Conservation (phyloP, 1,284 basidiomycete genomes). For the Phellopilus nigrolimitatus region DNA sequence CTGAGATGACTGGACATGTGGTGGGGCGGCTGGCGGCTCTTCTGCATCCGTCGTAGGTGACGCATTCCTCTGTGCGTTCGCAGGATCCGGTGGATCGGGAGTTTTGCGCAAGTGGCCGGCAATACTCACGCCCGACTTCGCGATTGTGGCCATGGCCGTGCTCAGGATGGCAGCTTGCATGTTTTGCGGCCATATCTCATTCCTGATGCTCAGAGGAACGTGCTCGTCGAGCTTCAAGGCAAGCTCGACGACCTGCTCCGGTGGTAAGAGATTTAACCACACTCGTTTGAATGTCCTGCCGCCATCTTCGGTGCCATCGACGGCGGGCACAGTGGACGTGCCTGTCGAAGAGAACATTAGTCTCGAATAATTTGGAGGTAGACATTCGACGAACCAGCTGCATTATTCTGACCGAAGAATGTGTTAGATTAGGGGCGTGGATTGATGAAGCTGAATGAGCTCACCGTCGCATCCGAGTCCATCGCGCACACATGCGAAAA, state of each 20-base stretch:
- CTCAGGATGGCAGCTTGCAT: conserved; percentile 13
- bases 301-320: conserved; percentile 1
- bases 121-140: not conserved
- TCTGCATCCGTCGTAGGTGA: conserved; percentile 1
- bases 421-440: not conserved
- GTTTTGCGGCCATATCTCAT: conserved; percentile 16
- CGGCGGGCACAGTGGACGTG: not conserved
- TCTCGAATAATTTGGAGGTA: no score
- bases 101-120: not conserved
- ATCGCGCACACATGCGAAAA: no score
- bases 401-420: not conserved
- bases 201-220: not conserved
- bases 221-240: conserved; percentile 17
- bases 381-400: not conserved
- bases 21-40: not conserved
- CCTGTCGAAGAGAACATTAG: not conserved
- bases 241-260: conserved; percentile 15
- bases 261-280: conserved; percentile 16
- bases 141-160: conserved; percentile 14
- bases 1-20: not conserved
- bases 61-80: not conserved
- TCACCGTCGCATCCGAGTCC: conserved; percentile 9
- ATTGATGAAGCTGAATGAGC: not conserved
- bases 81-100: not conserved
- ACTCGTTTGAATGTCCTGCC: conserved; percentile 8